phyloP scores from a whole-genome alignment of 106 monocot species.

The Dendrobium nobile region DNA sequence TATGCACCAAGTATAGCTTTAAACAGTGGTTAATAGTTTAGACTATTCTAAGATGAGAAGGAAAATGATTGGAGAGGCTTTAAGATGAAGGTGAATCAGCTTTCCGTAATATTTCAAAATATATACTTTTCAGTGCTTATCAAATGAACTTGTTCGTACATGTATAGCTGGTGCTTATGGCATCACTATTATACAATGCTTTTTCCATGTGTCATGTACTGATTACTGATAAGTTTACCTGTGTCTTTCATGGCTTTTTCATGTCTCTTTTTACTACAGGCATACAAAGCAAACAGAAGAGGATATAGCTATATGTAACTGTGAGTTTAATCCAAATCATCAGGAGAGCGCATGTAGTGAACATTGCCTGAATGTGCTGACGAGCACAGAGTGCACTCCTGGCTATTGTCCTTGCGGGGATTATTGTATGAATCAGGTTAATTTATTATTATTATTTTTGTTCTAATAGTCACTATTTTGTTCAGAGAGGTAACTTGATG shows the following conservation, averaged over 20 bases:
- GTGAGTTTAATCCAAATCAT: constrained; percentile 46
- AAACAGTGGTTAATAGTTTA: background rate
- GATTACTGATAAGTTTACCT: constrained; percentile 2
- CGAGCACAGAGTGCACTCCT: constrained; percentile 92
- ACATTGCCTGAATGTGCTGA: constrained; percentile 76
- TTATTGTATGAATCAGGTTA: constrained; percentile 89
- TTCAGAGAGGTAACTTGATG: background rate
- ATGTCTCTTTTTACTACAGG: constrained; percentile 26
- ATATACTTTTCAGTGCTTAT: background rate
- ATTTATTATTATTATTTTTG: background rate
- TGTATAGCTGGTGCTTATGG: background rate
- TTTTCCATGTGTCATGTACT: constrained; percentile 3
- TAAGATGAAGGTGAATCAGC: background rate
- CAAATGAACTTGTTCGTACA: background rate
- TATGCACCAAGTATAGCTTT: background rate
- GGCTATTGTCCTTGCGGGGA: constrained; percentile 70
- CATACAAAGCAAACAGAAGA: constrained; percentile 81
- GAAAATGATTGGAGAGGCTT: background rate
- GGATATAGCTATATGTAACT: constrained; percentile 77
- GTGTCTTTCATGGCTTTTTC: background rate
- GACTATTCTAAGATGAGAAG: background rate
- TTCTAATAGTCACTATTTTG: background rate
- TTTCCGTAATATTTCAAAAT: background rate
- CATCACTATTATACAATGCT: background rate
- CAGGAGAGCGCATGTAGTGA: constrained; percentile 86